Base-by-base conservation (phyloP, 768 basidiomycete genomes). In the Rubroboletus satanas region DNA sequence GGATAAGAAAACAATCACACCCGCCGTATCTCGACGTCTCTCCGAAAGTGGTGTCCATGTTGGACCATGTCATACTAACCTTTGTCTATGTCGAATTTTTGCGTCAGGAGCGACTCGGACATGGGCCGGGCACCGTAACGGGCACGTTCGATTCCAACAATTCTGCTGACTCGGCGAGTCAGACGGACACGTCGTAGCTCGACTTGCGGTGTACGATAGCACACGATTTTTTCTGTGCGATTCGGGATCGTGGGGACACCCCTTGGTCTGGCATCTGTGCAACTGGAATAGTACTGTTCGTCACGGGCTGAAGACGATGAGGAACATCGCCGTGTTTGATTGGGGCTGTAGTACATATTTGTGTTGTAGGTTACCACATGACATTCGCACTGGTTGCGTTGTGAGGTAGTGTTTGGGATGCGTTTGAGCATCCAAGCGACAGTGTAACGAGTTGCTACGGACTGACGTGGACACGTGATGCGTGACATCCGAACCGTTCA, bases 21-120 rank as follows among this genome's bases (percentile, higher is more conserved):
- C 58, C 65, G 6, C 61, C 66, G 7, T 70, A 71, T 32, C 63
- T 70, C 0, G 57, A 69, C 10, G 49, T 70, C 33, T 65, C 65
- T 37, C 50, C 53, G 0, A 57, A 50, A 23, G 57, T 61, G 44
- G 10, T 55, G 21, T 41, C 50, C 17, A 69, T 71, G 63, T 29
- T 67, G 28, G 69, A 71, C 38, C 56, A 66, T 7, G 57, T 70
- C 44, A 57, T 70, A 37, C 47, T 67, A 26, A 71, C 69, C 0
- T 69, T 62, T 33, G 31, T 69, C 28, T 68, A 64, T 18, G 60
- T 62, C 36, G 67, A 69, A 59, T 68, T 59, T 29, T 28, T 66
- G 45, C 61, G 65, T 11, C 63, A 55, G 46, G 63, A 66, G 23
- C 59, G 64, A 36, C 57, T 58, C 5, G 60, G 60, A n/a, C 51